Percentiles rank a stretch among this genome's conserved stretches.
Evolutionary conservation across 1,139 yeast genomes (phyloP).

Genomic region (Yamadazyma pseudoaaseri): DNA sequence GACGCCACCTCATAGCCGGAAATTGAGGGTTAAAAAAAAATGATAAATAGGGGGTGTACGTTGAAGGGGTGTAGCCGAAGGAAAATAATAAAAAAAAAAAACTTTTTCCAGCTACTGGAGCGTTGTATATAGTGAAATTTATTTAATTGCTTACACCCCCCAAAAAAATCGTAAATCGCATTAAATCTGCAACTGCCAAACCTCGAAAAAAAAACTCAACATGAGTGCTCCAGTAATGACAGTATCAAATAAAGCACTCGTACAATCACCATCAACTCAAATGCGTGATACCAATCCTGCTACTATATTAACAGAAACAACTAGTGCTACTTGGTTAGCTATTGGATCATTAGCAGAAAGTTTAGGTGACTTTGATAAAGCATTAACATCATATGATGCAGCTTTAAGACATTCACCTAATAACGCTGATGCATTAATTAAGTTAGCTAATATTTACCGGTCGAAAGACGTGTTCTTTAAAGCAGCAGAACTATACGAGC

Average conservation of each 20-base stretch:
- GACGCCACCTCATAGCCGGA: too few relatives aligned
- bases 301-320: slow-evolving; percentile 54
- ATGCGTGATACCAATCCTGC: slow-evolving; percentile 13
- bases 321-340: slow-evolving; percentile 91
- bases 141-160: too few relatives aligned
- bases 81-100: too few relatives aligned
- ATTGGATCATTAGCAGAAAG: slow-evolving; percentile 89
- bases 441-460: slow-evolving; percentile 84
- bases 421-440: slow-evolving; percentile 79
- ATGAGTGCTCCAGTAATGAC: slow-evolving; percentile 5
- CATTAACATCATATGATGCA: slow-evolving; percentile 85
- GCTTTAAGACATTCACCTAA: slow-evolving; percentile 86
- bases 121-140: too few relatives aligned
- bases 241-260: slow-evolving; percentile 1
- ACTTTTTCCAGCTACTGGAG: too few relatives aligned
- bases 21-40: neutral
- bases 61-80: neutral
- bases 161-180: neutral
- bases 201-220: neutral
- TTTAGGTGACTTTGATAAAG: slow-evolving; percentile 85
- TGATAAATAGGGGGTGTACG: neutral
- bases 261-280: slow-evolving; percentile 7
- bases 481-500: slow-evolving; percentile 91
- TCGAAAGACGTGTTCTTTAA: slow-evolving; percentile 86
- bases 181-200: neutral